Evolutionary conservation across 192 early-diverging fungal genomes (phyloP).

Genomic region (Mortierella alpina): DNA sequence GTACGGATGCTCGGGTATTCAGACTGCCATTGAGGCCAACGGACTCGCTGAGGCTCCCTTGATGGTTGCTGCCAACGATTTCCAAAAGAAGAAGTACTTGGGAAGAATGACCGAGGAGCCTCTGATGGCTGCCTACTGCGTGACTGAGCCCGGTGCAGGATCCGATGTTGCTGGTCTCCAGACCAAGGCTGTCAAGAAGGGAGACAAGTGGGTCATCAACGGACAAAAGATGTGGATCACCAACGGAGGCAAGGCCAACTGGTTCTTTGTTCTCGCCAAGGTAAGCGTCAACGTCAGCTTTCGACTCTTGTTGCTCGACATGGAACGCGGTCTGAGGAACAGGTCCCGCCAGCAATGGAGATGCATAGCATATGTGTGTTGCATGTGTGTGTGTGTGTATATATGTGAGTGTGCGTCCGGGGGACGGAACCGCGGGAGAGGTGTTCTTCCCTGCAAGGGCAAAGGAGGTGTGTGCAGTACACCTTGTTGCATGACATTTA

Average conservation of each 20-base stretch:
- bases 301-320: too few relatives aligned
- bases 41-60: slow-evolving; percentile 91
- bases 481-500: background rate
- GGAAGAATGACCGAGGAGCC: slow-evolving; percentile 97
- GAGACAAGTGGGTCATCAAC: slow-evolving; percentile 84
- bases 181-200: slow-evolving; percentile 78
- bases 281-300: slow-evolving; percentile 2
- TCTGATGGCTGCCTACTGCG: slow-evolving; percentile 95
- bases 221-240: slow-evolving; percentile 99
- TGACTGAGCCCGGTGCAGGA: slow-evolving; percentile 83
- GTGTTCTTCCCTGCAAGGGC: background rate
- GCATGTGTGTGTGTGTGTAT: too few relatives aligned
- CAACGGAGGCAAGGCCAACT: slow-evolving; percentile 96
- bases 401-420: too few relatives aligned
- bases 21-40: slow-evolving; percentile 98
- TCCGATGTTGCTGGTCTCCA: slow-evolving; percentile 80
- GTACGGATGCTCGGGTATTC: slow-evolving; percentile 94
- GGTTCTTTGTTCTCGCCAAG: slow-evolving; percentile 95
- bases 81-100: slow-evolving; percentile 96
- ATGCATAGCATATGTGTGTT: too few relatives aligned
- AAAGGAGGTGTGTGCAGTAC: background rate
- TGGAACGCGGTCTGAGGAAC: too few relatives aligned
- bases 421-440: too few relatives aligned
- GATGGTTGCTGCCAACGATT: slow-evolving; percentile 87
- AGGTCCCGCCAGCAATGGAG: too few relatives aligned